A percentile compares a stretch with the other conserved stretches of the same genome.
phyloP scores from a whole-genome alignment of 2,329 filamentous ascomycete species.

The Calonectria hawksworthii region DNA sequence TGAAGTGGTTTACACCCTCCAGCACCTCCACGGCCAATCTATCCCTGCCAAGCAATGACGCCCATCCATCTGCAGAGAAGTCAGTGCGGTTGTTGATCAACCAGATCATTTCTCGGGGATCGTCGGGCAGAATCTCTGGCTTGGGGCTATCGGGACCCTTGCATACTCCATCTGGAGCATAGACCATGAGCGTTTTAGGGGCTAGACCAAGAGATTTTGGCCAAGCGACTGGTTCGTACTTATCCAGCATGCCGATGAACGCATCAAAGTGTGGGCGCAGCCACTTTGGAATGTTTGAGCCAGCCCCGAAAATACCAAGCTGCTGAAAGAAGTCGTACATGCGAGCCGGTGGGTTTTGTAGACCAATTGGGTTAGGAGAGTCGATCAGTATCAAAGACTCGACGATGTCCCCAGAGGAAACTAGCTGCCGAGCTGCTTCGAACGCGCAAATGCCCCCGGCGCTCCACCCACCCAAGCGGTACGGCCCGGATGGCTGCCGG shows the following conservation, averaged over 20 bases:
- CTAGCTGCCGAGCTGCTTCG: constrained; percentile 74
- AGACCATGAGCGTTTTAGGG: constrained; percentile 75
- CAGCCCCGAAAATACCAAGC: constrained; percentile 78
- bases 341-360: constrained; percentile 73
- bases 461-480: constrained; percentile 81
- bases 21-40: constrained; percentile 31
- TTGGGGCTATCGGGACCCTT: constrained; percentile 74
- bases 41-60: constrained; percentile 29
- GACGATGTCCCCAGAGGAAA: constrained; percentile 68
- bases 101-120: constrained; percentile 76
- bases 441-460: constrained; percentile 81
- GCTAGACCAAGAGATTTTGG: constrained; percentile 64
- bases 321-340: constrained; percentile 81
- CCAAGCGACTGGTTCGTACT: constrained; percentile 76
- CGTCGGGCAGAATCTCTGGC: constrained; percentile 56
- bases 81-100: constrained; percentile 80
- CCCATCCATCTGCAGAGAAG: constrained; percentile 60
- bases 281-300: constrained; percentile 78
- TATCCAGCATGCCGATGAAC: constrained; percentile 76
- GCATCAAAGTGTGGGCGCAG: constrained; percentile 80
- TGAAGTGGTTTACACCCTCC: constrained; percentile 36
- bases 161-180: constrained; percentile 82
- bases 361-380: constrained; percentile 74
- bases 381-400: constrained; percentile 76
- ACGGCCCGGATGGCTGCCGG: constrained; percentile 77